Conservation (phyloP, 352 stramenopile genomes). For the Pythium plurisporium region DNA sequence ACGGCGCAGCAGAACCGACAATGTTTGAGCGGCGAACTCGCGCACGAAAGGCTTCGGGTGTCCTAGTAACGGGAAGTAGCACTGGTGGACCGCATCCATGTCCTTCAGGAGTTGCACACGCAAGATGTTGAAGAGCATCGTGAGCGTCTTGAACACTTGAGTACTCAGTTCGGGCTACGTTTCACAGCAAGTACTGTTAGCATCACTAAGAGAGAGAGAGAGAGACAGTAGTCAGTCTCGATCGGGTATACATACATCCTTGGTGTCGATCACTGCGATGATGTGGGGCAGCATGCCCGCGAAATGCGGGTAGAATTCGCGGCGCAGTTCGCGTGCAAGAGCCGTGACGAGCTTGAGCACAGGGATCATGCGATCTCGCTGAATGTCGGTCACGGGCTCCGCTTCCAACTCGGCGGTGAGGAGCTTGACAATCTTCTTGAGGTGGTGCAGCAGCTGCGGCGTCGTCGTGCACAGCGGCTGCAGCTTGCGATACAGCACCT, state of each 20-base stretch:
- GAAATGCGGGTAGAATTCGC: constrained; percentile 87
- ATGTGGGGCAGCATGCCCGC: constrained; percentile 49
- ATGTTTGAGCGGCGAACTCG: constrained; percentile 86
- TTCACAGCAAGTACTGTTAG: no score
- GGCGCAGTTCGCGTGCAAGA: constrained; percentile 74
- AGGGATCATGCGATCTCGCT: constrained; percentile 62
- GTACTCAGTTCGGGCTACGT: constrained; percentile 84
- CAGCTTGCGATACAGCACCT: constrained; percentile 63
- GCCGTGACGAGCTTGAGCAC: constrained; percentile 81
- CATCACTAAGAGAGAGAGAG: background rate
- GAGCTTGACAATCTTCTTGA: constrained; percentile 62
- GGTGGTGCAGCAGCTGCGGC: constrained; percentile 77
- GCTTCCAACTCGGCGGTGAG: constrained; percentile 59
- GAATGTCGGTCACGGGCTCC: constrained; percentile 46
- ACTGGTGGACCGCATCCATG: constrained; percentile 89
- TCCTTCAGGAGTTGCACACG: constrained; percentile 78
- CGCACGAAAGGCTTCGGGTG: constrained; percentile 83
- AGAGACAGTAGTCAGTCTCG: background rate
- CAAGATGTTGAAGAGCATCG: constrained; percentile 88
- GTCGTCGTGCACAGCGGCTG: constrained; percentile 75
- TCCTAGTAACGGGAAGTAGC: constrained; percentile 86
- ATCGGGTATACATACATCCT: constrained; percentile 50
- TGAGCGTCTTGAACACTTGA: constrained; percentile 89
- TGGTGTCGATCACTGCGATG: constrained; percentile 78
- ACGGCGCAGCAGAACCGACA: constrained; percentile 76